Evolutionary conservation across 2,329 filamentous ascomycete genomes (phyloP).

Genomic region (Lecanicillium sp.): DNA sequence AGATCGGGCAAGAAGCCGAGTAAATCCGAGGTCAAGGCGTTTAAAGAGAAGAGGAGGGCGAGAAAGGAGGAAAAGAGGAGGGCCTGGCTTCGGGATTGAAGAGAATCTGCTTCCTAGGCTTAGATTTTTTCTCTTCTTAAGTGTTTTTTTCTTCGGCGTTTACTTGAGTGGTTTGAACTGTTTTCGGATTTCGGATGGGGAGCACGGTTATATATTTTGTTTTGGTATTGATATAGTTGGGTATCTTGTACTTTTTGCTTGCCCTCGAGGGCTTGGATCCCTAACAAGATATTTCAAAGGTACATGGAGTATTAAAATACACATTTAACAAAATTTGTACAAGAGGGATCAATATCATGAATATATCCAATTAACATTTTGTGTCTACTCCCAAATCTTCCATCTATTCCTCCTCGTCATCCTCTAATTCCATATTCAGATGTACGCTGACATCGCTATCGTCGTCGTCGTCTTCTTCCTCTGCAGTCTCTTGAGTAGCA

Average conservation of each 20-base stretch:
- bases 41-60: constrained; percentile 80
- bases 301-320: no score
- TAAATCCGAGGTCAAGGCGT: constrained; percentile 81
- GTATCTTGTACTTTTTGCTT: no score
- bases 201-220: no score
- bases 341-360: no score
- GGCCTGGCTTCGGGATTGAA: constrained; percentile 84
- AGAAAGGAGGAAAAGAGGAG: constrained; percentile 92
- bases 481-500: constrained; percentile 10
- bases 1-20: constrained; percentile 73
- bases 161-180: no score
- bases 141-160: no score
- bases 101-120: no score
- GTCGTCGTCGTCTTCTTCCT: constrained; percentile 29
- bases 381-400: neutral
- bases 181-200: no score
- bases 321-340: no score
- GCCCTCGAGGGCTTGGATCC: no score
- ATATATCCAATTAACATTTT: neutral
- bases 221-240: no score
- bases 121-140: constrained; percentile 18
- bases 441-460: constrained; percentile 47
- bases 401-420: constrained; percentile 33
- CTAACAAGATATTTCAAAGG: no score
- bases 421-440: constrained; percentile 51